Conservation (phyloP, 2,329 filamentous ascomycete genomes). For the Talaromyces sp. region DNA sequence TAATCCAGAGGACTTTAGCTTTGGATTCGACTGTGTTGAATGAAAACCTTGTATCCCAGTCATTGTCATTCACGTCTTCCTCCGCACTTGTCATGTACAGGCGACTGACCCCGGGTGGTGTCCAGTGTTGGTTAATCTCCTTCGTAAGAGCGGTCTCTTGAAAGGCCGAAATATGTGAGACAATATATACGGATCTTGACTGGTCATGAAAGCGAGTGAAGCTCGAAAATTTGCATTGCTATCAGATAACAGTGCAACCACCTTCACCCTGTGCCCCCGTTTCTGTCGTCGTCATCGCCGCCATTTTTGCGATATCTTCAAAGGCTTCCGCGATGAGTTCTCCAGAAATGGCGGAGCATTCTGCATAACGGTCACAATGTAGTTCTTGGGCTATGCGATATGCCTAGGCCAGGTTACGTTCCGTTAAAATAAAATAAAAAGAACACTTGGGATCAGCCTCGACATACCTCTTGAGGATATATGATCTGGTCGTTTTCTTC, state of each 20-base stretch:
- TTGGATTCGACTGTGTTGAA: neutral
- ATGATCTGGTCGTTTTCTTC: constrained; percentile 41
- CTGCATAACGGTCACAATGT: constrained; percentile 58
- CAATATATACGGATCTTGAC: neutral
- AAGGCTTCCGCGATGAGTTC: constrained; percentile 57
- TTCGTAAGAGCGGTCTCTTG: neutral
- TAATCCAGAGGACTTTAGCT: neutral
- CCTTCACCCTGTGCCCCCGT: constrained; percentile 47
- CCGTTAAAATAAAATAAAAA: neutral
- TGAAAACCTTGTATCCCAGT: neutral
- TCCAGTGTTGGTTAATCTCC: neutral
- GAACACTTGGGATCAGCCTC: neutral
- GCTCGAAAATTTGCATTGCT: neutral
- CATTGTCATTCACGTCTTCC: neutral
- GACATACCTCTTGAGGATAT: constrained; percentile 38
- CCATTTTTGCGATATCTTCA: constrained; percentile 56
- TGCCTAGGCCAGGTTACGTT: constrained; percentile 24
- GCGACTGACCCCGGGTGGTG: no score
- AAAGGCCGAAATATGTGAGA: neutral
- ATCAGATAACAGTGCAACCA: constrained; percentile 39
- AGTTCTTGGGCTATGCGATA: constrained; percentile 58
- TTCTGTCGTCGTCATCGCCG: constrained; percentile 55
- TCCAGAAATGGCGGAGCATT: constrained; percentile 59
- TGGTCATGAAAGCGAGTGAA: neutral
- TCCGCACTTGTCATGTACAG: neutral